Evolutionary conservation across 2,329 filamentous ascomycete genomes (phyloP).

Genomic region (Colletotrichum trifolii): DNA sequence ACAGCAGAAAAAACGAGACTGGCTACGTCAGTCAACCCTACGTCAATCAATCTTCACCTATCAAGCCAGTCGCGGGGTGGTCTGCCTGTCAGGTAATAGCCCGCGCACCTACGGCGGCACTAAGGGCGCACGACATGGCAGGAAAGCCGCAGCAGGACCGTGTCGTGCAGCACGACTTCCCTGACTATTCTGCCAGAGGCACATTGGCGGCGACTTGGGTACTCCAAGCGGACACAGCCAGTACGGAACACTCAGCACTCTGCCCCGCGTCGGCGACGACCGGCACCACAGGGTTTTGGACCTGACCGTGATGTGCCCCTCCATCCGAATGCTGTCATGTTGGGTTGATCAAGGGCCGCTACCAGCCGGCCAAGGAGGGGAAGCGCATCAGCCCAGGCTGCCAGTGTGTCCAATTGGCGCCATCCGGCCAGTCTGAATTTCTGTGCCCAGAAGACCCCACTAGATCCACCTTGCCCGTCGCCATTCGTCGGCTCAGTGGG

Average conservation of each 20-base stretch:
- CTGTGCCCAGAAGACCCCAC: not conserved
- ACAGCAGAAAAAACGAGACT: conserved; percentile 14
- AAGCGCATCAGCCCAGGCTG: not conserved
- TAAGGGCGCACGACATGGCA: conserved; percentile 8
- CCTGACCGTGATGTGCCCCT: conserved; percentile 5
- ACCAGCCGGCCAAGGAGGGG: conserved; percentile 19
- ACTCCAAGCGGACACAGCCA: too few species aligned
- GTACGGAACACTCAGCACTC: conserved; percentile 2
- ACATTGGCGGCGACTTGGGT: too few species aligned
- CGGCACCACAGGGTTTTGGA: conserved; percentile 20
- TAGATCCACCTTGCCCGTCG: too few species aligned
- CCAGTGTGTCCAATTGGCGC: conserved; percentile 16
- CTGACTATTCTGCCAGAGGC: not conserved
- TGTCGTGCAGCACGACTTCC: conserved; percentile 34
- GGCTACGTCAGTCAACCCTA: conserved; percentile 27
- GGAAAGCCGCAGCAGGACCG: conserved; percentile 21
- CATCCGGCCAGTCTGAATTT: not conserved
- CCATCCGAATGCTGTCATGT: conserved; percentile 19
- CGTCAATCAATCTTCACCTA: not conserved
- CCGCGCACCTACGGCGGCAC: conserved; percentile 15
- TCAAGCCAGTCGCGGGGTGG: not conserved
- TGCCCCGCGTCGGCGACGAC: conserved; percentile 3
- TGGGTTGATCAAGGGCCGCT: conserved; percentile 21
- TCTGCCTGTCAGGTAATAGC: conserved; percentile 25
- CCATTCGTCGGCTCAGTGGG: too few species aligned